A percentile compares a stretch with the other conserved stretches of the same genome.
Evolutionary conservation across 2,329 filamentous ascomycete species (phyloP).

Genomic region (Balansia obtecta): DNA sequence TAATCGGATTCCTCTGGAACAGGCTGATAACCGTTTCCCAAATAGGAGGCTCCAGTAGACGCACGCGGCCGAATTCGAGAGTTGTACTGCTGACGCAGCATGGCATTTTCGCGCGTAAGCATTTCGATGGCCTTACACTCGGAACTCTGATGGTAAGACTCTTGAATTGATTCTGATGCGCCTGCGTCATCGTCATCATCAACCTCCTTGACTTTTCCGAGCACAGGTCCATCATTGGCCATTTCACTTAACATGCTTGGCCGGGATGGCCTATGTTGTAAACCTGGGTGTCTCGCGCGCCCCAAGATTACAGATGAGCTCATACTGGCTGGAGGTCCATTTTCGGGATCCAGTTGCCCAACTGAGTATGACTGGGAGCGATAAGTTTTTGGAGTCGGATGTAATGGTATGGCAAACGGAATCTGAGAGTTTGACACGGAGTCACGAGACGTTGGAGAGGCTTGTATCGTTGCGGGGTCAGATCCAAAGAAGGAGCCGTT

Average conservation of each 20-base stretch:
- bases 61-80: constrained; percentile 44
- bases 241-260: constrained; percentile 66
- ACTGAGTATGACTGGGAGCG: constrained; percentile 96
- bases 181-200: constrained; percentile 55
- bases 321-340: constrained; percentile 26
- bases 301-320: constrained; percentile 36
- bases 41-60: constrained; percentile 40
- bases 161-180: constrained; percentile 34
- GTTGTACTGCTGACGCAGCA: constrained; percentile 38
- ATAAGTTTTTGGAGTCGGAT: constrained; percentile 85
- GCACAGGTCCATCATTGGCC: constrained; percentile 48
- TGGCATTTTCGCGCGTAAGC: constrained; percentile 49
- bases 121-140: constrained; percentile 53
- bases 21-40: constrained; percentile 44
- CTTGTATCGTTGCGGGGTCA: constrained; percentile 33
- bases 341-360: constrained; percentile 70
- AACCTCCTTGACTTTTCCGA: constrained; percentile 58
- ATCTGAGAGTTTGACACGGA: constrained; percentile 51
- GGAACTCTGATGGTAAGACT: constrained; percentile 38
- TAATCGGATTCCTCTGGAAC: constrained; percentile 56
- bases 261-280: constrained; percentile 72
- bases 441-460: constrained; percentile 39
- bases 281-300: constrained; percentile 48
- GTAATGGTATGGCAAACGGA: constrained; percentile 75
- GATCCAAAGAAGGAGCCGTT: constrained; percentile 35